These are phyloP conservation scores for Flueggea neowawraea DNA, from an alignment of 441 rosid genomes.

Conservation along the genomic window DNA sequence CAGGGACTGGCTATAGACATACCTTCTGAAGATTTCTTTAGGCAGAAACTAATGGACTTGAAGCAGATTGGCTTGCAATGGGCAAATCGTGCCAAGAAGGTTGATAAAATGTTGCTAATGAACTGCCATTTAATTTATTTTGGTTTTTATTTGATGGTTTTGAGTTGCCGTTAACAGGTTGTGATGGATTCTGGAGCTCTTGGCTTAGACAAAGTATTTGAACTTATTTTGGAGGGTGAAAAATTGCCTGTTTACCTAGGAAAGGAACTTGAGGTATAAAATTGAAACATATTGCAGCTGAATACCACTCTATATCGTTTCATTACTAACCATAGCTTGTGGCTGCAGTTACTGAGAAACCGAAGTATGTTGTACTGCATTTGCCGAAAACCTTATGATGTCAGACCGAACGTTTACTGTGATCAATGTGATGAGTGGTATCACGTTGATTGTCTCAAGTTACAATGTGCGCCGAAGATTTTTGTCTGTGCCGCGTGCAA, in stretches of 20 bases:
- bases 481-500: conserved; percentile 82
- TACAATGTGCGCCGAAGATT: conserved; percentile 36
- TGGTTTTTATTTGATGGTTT: background rate
- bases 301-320: conserved; percentile 4
- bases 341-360: conserved; percentile 58
- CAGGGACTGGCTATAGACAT: conserved; percentile 55
- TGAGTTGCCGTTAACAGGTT: conserved; percentile 41
- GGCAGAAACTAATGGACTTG: conserved; percentile 49
- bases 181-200: conserved; percentile 64
- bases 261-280: conserved; percentile 69
- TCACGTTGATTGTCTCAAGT: conserved; percentile 64
- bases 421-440: conserved; percentile 70
- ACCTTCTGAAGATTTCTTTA: conserved; percentile 49
- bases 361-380: conserved; percentile 87
- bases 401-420: conserved; percentile 62
- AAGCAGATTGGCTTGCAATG: conserved; percentile 54
- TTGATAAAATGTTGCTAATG: conserved; percentile 15
- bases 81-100: conserved; percentile 73
- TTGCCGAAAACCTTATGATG: conserved; percentile 72
- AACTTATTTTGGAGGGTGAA: conserved; percentile 70
- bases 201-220: conserved; percentile 58
- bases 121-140: background rate
- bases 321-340: conserved; percentile 14
- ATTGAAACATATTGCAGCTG: conserved; percentile 2
- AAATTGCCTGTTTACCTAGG: conserved; percentile 50